Conservation (phyloP, 345 rosid species). For the Hypericum androsaemum region DNA sequence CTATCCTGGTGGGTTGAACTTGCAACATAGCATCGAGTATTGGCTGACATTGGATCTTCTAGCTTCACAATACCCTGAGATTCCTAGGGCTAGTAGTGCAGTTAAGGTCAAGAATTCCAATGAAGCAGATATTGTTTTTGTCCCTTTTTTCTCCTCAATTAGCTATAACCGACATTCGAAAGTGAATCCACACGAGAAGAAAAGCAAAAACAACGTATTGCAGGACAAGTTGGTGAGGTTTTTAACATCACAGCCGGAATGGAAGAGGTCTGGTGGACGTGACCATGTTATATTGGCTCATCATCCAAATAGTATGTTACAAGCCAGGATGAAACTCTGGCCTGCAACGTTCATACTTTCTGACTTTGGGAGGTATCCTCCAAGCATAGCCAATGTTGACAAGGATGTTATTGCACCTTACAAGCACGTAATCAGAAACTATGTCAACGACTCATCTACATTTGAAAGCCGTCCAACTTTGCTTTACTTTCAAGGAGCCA, state of each 20-base stretch:
- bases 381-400: slow-evolving; percentile 62
- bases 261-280: slow-evolving; percentile 71
- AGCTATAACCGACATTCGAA: slow-evolving; percentile 70
- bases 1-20: slow-evolving; percentile 86
- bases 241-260: slow-evolving; percentile 50
- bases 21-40: slow-evolving; percentile 92
- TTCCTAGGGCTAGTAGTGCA: slow-evolving; percentile 40
- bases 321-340: slow-evolving; percentile 69
- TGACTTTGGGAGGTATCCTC: slow-evolving; percentile 91
- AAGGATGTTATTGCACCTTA: slow-evolving; percentile 93
- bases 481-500: slow-evolving; percentile 95
- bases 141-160: slow-evolving; percentile 85
- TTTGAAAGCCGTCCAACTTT: slow-evolving; percentile 64
- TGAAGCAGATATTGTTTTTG: slow-evolving; percentile 73
- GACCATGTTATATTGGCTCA: slow-evolving; percentile 83
- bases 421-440: slow-evolving; percentile 60
- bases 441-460: slow-evolving; percentile 47
- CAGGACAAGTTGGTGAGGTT: slow-evolving; percentile 59
- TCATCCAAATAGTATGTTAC: slow-evolving; percentile 87
- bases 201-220: slow-evolving; percentile 49
- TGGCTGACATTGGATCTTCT: slow-evolving; percentile 91
- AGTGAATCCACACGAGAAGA: slow-evolving; percentile 46
- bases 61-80: slow-evolving; percentile 48
- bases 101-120: slow-evolving; percentile 68
- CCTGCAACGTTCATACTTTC: slow-evolving; percentile 73